Evolutionary conservation across 768 basidiomycete genomes (phyloP), one percentile per base, ranked within the genome.

Genomic region (Mycena metata): DNA sequence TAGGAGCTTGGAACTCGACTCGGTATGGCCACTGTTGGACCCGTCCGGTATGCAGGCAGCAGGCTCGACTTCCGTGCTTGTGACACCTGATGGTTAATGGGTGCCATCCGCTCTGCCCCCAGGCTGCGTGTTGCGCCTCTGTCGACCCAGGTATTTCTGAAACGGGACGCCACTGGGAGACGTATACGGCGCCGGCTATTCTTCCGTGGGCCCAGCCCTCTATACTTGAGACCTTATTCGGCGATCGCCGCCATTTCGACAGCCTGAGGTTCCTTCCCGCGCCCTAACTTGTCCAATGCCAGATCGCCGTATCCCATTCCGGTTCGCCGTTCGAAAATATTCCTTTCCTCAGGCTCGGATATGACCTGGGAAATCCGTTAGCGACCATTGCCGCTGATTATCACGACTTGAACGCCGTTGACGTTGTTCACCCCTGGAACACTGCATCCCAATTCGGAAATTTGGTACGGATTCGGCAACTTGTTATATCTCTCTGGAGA

Each of bases 151-250:
- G 39, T 2, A 39, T 2, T 30, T 30, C 30, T 30, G 30, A 30
- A 10, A 39, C 39, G 7, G 6, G 5, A 16, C 13, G 39, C 39
- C 15, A 4, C 2, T 10, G 10, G 39, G 2, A 15, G 15, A 39
- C 39, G 39, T 2, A 39, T 5, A 9, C 39, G 11, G 5, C 24
- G 13, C 3, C 26, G 51, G 35, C 19, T 30, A 52, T 17, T 30
- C 26, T 58, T 30, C 57, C 57, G 2, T 59, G 57, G 57, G n/a
- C 43, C 4, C 43, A 46, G 12, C 43, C 46, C 30, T 46, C 57
- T 11, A 33, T 13, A 19, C 33, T 33, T 45, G 30, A 45, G 33
- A 59, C 43, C 30, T 33, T 30, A 35, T 59, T n/a, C 12, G 12
- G 15, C 1, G 30, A 59, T 21, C 30, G 26, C 5, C 30, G 8